Evolutionary conservation across 441 rosid species (phyloP), one percentile per base, ranked within the genome.

Genomic region (Populus hybrid): DNA sequence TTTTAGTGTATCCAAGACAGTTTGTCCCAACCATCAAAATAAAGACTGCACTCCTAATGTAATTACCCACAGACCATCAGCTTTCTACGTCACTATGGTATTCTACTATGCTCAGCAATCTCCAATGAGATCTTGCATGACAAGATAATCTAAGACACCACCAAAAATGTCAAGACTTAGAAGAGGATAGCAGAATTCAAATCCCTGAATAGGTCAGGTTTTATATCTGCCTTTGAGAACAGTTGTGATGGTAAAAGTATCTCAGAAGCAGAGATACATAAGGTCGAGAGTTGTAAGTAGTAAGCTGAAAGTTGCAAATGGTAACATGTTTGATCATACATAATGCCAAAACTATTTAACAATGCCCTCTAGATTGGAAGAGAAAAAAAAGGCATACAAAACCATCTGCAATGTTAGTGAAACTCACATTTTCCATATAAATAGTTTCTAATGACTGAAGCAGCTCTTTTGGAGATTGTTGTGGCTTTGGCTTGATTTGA

Each of bases 401-500:
- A 6, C n/a, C n/a, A 53, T 53, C 21, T 53, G 61, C 61, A 53
- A 53, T 53, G 61, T 6, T 53, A 78, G 8, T 33, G 28, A 61
- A 24, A 83, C 97, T 86, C 82, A 95, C 98, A 78, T 94, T 90
- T 78, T 87, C 89, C 90, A 84, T 87, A 82, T 94, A 92, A 61
- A 86, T 81, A 69, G 85, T 78, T 85, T 94, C 97, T 31, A 91
- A 82, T 23, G 86, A 73, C 79, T 86, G 83, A 85, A 91, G 88
- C 89, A 94, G 86, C 75, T 88, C 93, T 83, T 89, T 92, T 20
- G 86, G 98, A 78, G 94, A 86, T 75, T 91, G 97, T 59, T 94
- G 93, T 5, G 81, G 89, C 82, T 89, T 92, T 81, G 98, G 99
- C 85, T 91, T 95, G 72, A 94, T 89, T 84, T 94, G 98, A 72